A percentile compares a stretch with the other conserved stretches of the same genome.
Conservation (phyloP, 2,329 filamentous ascomycete species). For the Aspergillus thermomutatus region DNA sequence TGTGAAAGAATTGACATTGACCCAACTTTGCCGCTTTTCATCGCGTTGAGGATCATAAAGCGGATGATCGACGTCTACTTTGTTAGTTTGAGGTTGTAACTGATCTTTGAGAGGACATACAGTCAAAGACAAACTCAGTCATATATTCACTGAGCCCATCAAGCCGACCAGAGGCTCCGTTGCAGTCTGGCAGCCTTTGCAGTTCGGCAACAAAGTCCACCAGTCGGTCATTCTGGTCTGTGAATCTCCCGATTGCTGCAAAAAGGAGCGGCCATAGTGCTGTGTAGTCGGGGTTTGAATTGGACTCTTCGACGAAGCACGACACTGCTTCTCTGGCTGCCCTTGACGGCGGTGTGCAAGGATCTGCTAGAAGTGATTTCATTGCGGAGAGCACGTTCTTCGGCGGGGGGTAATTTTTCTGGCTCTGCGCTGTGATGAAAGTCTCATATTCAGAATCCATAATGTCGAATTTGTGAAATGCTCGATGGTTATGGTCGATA, state of each 20-base stretch:
- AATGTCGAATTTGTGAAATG: not conserved
- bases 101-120: not conserved
- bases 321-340: not conserved
- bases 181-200: not conserved
- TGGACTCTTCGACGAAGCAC: not conserved
- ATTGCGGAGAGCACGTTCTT: not conserved
- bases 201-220: not conserved
- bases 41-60: not conserved
- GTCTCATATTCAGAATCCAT: not conserved
- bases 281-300: not conserved
- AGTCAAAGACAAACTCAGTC: not conserved
- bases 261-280: not conserved
- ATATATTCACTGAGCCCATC: not conserved
- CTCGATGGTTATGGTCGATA: not conserved
- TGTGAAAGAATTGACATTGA: not conserved
- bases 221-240: not conserved
- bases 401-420: not conserved
- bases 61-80: not conserved
- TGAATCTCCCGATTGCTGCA: not conserved
- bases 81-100: not conserved
- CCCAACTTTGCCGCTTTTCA: not conserved
- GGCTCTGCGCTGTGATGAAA: not conserved
- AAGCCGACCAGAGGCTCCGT: not conserved
- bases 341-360: not conserved
- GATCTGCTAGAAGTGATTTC: not conserved